These are phyloP conservation scores for Lipomyces lipofer DNA, from an alignment of 805 yeast genomes.

Conservation along the genomic window DNA sequence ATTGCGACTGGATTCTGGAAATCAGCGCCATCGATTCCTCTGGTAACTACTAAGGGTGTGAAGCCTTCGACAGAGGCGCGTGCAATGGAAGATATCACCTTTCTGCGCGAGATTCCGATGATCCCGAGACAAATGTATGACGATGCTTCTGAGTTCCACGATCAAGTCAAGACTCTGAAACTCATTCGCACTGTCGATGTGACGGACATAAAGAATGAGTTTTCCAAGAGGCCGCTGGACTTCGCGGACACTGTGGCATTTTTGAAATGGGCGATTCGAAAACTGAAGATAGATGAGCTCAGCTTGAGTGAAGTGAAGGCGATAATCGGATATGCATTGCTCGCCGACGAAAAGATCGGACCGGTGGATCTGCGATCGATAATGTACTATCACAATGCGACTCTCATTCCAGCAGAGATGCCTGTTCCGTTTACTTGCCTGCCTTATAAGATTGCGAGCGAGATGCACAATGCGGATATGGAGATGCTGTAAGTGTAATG, in stretches of 20 bases:
- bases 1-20: conserved; percentile 43
- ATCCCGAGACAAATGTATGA: conserved; percentile 32
- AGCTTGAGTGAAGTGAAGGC: conserved; percentile 20
- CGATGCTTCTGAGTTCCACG: conserved; percentile 35
- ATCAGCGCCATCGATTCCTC: conserved; percentile 34
- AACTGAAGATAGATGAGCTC: conserved; percentile 21
- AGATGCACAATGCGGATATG: conserved; percentile 28
- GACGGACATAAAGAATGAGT: conserved; percentile 37
- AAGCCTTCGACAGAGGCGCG: conserved; percentile 37
- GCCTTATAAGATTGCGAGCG: conserved; percentile 33
- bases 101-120: conserved; percentile 36
- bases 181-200: conserved; percentile 33
- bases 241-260: conserved; percentile 30
- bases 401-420: conserved; percentile 32
- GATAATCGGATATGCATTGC: conserved; percentile 33
- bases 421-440: conserved; percentile 40
- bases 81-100: conserved; percentile 35
- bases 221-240: conserved; percentile 36
- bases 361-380: conserved; percentile 34
- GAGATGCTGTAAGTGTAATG: conserved; percentile 25
- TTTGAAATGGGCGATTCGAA: conserved; percentile 37
- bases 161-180: conserved; percentile 33
- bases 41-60: conserved; percentile 41
- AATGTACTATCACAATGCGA: conserved; percentile 34
- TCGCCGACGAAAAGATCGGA: conserved; percentile 28